Base-by-base conservation (phyloP, 495 filamentous ascomycete genomes). In the Lentithecium fluviatile region DNA sequence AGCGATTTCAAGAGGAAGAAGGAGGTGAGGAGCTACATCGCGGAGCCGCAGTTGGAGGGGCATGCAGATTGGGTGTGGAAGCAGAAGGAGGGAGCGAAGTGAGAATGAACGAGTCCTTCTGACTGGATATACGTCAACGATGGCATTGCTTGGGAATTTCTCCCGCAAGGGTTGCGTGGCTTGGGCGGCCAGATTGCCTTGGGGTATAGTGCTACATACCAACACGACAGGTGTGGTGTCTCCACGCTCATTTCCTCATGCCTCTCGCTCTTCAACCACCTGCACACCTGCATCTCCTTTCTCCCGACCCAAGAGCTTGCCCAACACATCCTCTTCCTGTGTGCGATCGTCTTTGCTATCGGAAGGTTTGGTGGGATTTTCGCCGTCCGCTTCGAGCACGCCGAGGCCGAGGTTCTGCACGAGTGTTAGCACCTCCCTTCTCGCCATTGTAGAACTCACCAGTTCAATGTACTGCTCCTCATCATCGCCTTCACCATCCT, bases 11-110 rank as follows among this genome's bases (percentile, higher is more conserved):
- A 69, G 72, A 61, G 74, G 54, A 91, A 91, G 79, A 82, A 66
- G 69, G 80, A 85, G 72, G 71, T 82, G 57, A 80, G 91, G 69
- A 74, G 79, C 69, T 75, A 73, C 36, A 85, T 95, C 60, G 66
- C 75, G 52, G 76, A 73, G 52, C 84, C 85, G 19, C 65, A 77
- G 55, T 74, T 89, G 36, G 80, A 90, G 77, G 57, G 10, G 75
- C 80, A 82, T 72, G 79, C 80, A 12, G 82, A 85, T 73, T 58
- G 63, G 12, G 68, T 74, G 62, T 82, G 77, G 75, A 75, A 75
- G 45, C 40, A 60, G 50, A 52, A 51, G n/a, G 42, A 19, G n/a
- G 21, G 24, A 29, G 23, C 21, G n/a, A 45, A 51, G 34, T 10
- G 11, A 10, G 25, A 32, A 13, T 40, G 11, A 32, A 23, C n/a